These are phyloP conservation scores for Syncephalastrum racemosum DNA, from an alignment of 371 early-diverging fungal species.

Conservation along the genomic window DNA sequence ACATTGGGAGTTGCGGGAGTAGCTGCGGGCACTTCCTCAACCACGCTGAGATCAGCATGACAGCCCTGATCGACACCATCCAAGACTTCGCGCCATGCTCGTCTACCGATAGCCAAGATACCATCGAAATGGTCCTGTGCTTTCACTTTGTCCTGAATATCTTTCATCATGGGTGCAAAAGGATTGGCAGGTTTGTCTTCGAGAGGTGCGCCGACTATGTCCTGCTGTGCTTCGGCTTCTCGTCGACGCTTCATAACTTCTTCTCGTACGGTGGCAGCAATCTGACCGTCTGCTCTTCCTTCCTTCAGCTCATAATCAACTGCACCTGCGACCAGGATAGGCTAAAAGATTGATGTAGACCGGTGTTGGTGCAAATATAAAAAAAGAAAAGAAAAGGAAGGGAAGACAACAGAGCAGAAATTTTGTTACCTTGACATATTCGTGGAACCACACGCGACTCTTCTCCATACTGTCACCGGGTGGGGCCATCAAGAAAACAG, in stretches of 20 bases:
- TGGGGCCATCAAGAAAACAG: constrained; percentile 63
- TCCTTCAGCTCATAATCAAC: constrained; percentile 71
- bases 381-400: not conserved
- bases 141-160: constrained; percentile 19
- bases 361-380: not conserved
- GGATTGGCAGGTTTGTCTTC: constrained; percentile 11
- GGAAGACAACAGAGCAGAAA: not conserved
- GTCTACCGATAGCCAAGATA: constrained; percentile 62
- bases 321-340: constrained; percentile 69
- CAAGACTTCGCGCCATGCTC: constrained; percentile 58
- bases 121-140: constrained; percentile 45
- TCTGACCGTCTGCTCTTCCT: constrained; percentile 50
- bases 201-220: no score
- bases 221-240: no score
- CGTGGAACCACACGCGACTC: constrained; percentile 63
- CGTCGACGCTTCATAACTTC: constrained; percentile 54
- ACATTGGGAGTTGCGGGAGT: no score
- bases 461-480: constrained; percentile 71
- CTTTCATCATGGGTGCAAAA: constrained; percentile 22
- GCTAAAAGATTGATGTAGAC: constrained; percentile 35
- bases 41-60: constrained; percentile 42
- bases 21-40: no score
- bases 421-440: constrained; percentile 63
- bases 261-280: constrained; percentile 56
- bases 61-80: constrained; percentile 64